Evolutionary conservation across 202 grass and related monocot species (phyloP).

Genomic region (Bolboschoenoplectus hybrid): DNA sequence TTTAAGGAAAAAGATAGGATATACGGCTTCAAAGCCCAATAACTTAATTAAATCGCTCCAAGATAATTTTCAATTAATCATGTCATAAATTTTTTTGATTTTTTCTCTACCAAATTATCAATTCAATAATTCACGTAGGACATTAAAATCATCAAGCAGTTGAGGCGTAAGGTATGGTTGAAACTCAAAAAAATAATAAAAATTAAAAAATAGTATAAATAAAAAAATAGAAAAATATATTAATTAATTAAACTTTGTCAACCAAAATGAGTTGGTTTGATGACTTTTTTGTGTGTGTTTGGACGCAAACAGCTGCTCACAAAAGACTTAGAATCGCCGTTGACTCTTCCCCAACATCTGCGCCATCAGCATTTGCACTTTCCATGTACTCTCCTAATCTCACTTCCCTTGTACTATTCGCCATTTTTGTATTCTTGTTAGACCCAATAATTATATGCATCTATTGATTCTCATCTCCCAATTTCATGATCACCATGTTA

Average conservation of each 20-base stretch:
- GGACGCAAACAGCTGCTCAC: constrained; percentile 17
- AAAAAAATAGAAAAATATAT: not conserved
- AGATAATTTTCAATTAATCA: not conserved
- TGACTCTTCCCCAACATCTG: constrained; percentile 39
- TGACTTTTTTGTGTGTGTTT: constrained; percentile 38
- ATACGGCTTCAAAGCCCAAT: not conserved
- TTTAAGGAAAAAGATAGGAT: not conserved
- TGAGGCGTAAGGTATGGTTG: not conserved
- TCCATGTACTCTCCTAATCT: constrained; percentile 41
- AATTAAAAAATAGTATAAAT: not conserved
- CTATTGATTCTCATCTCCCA: constrained; percentile 25
- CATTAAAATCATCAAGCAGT: not conserved
- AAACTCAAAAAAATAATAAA: not conserved
- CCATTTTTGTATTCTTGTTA: constrained; percentile 25
- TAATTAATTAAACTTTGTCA: constrained; percentile 22
- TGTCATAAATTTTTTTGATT: not conserved
- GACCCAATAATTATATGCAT: not conserved
- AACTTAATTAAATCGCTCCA: not conserved
- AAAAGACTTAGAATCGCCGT: constrained; percentile 18
- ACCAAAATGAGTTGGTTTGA: constrained; percentile 40
- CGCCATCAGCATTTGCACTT: constrained; percentile 34
- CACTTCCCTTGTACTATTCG: constrained; percentile 19
- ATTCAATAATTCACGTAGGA: not conserved
- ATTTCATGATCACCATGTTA: not conserved
- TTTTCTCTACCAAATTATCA: not conserved